Base-by-base conservation (phyloP, 2,329 filamentous ascomycete genomes). In the Dissoconium aciculare region DNA sequence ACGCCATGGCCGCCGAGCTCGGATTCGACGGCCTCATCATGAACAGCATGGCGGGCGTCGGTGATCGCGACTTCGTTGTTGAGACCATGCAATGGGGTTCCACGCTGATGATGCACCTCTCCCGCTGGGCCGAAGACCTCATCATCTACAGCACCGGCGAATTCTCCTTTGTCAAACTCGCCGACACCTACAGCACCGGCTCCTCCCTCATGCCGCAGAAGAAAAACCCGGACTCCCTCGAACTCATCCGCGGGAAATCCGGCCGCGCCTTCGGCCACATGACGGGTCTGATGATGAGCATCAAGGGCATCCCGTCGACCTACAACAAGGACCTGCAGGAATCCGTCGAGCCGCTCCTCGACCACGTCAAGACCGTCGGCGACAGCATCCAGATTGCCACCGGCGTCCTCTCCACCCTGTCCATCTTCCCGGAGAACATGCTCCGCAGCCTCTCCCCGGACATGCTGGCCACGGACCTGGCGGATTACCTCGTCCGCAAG, bases 271-370 rank as follows among this genome's bases (percentile, higher is more conserved):
- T 91, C 49, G 83, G 82, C 15, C 76, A 83, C 41, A 79, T 87
- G 72, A 70, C 78, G 4, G 81, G 80, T 21, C 59, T 89, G 41
- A 82, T 82, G 68, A 75, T 74, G 60, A 80, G 74, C 21, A 65
- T 75, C 55, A 77, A 78, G 56, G 78, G 78, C 33, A 69, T 89
- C 15, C 79, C 81, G 2, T 78, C 70, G 26, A 83, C 78, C 3
- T 91, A 91, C 64, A 87, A 91, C 64, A 92, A 91, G 59, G 82
- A 92, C 54, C 58, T 91, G n/a, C 82, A 93, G 57, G 83, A 92
- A 59, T 77, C 72, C 35, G 75, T 81, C 38, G 78, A 91, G 63
- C 77, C 78, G n/a, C 72, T 92, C 59, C 69, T 92, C 28, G 81
- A 91, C 55, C 71, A 76, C 52, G 70, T 85, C 56, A 80, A 84